These are phyloP conservation scores for Fusarium keratoplasticum DNA, from an alignment of 2,329 filamentous ascomycete genomes.

Conservation along the genomic window DNA sequence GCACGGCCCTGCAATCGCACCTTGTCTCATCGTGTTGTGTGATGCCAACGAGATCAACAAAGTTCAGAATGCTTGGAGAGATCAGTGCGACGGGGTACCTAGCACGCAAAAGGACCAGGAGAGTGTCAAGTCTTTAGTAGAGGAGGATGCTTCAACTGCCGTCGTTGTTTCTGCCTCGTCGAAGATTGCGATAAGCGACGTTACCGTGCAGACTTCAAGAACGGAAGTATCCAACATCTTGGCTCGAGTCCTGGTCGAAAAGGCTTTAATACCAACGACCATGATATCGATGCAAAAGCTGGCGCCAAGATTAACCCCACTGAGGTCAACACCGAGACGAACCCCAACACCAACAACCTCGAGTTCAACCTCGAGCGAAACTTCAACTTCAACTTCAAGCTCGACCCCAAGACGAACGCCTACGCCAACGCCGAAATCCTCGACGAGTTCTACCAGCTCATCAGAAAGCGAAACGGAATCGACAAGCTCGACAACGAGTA, in stretches of 20 bases:
- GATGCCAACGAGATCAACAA: neutral
- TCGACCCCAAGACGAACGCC: neutral
- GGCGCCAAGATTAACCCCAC: neutral
- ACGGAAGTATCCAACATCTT: neutral
- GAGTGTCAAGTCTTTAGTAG: neutral
- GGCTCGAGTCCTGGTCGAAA: neutral
- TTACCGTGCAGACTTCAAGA: neutral
- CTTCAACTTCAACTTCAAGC: neutral
- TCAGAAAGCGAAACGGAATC: neutral
- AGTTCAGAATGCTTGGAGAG: neutral
- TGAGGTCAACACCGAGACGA: neutral
- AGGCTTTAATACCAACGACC: neutral
- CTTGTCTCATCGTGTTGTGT: neutral
- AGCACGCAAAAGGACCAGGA: neutral
- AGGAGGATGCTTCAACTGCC: neutral
- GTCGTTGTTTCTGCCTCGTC: neutral
- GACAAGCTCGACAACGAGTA: neutral
- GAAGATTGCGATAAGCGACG: neutral
- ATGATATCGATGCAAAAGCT: neutral
- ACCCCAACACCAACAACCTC: neutral
- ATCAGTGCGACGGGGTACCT: neutral
- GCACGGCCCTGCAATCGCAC: neutral
- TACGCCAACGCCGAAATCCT: neutral
- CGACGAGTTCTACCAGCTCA: neutral
- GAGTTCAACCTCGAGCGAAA: neutral